phyloP scores from a whole-genome alignment of 2,329 filamentous ascomycete species.

The Davidsoniella virescens region DNA sequence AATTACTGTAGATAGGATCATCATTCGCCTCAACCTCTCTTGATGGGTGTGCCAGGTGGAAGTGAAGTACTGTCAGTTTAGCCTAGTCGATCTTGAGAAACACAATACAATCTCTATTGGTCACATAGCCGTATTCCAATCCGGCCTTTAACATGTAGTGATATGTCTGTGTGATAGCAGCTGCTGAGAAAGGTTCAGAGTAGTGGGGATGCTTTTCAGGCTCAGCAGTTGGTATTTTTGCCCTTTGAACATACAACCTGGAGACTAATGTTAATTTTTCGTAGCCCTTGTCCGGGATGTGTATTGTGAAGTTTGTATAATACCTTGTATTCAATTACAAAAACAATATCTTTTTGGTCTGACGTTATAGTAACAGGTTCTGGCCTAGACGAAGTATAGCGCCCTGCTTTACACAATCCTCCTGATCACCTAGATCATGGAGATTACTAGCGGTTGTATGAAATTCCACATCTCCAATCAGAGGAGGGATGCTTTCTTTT shows the following conservation, averaged over 20 bases:
- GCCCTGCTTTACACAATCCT: too few relatives aligned
- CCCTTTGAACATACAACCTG: conserved; percentile 21
- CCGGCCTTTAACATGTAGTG: conserved; percentile 33
- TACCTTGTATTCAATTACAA: conserved; percentile 29
- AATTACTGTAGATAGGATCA: neutral
- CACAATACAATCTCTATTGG: conserved; percentile 27
- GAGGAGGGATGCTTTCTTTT: too few relatives aligned
- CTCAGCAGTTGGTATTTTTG: conserved; percentile 16
- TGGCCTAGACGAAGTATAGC: too few relatives aligned
- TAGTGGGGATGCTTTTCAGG: conserved; percentile 21
- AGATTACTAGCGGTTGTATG: too few relatives aligned
- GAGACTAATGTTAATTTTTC: conserved; percentile 24
- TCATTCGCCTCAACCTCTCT: neutral
- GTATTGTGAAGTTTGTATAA: conserved; percentile 28
- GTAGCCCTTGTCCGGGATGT: conserved; percentile 14
- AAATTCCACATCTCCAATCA: too few relatives aligned
- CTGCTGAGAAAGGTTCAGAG: conserved; percentile 23
- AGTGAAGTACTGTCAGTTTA: conserved; percentile 3
- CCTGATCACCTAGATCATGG: too few relatives aligned
- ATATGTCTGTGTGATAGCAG: too few relatives aligned
- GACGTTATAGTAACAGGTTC: too few relatives aligned
- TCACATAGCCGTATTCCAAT: conserved; percentile 27
- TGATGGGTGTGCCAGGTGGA: neutral
- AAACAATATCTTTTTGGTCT: conserved; percentile 16
- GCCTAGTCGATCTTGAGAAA: conserved; percentile 25